Evolutionary conservation across 1,284 basidiomycete genomes (phyloP).

Genomic region (Cyathus pygmaeus): DNA sequence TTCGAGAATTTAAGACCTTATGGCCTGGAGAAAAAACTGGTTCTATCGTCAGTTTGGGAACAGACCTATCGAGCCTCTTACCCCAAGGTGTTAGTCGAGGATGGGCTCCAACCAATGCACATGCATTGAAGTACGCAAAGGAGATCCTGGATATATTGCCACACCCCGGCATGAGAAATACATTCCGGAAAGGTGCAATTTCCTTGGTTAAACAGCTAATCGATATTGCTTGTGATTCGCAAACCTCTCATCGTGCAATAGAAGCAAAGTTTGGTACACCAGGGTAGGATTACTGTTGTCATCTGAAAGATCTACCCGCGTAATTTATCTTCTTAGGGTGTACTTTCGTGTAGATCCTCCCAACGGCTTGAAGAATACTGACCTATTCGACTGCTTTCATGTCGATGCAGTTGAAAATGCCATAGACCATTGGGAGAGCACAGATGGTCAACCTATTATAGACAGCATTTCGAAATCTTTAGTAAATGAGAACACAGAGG

Average conservation of each 20-base stretch:
- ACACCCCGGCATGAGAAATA: background rate
- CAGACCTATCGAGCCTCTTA: slow-evolving; percentile 15
- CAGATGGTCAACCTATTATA: background rate
- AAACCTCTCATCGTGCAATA: slow-evolving; percentile 14
- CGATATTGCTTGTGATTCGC: slow-evolving; percentile 17
- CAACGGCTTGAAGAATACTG: slow-evolving; percentile 16
- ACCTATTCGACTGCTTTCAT: slow-evolving; percentile 19
- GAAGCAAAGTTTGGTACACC: background rate
- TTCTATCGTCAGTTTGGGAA: slow-evolving; percentile 23
- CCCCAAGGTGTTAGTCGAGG: slow-evolving; percentile 13
- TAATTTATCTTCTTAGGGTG: slow-evolving; percentile 3
- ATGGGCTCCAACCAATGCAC: slow-evolving; percentile 17
- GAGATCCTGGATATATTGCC: slow-evolving; percentile 14
- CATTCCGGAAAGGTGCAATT: slow-evolving; percentile 7
- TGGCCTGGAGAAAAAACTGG: slow-evolving; percentile 19
- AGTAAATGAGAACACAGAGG: background rate
- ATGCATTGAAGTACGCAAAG: slow-evolving; percentile 13
- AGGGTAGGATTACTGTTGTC: slow-evolving; percentile 2
- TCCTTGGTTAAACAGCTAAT: slow-evolving; percentile 21
- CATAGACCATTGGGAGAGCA: background rate
- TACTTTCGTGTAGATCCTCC: slow-evolving; percentile 26
- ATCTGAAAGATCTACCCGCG: background rate
- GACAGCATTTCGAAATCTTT: background rate
- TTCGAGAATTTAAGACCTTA: slow-evolving; percentile 15
- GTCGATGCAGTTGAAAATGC: background rate